Conservation (phyloP, 129 eudicot species). For the Tagetes patula region DNA sequence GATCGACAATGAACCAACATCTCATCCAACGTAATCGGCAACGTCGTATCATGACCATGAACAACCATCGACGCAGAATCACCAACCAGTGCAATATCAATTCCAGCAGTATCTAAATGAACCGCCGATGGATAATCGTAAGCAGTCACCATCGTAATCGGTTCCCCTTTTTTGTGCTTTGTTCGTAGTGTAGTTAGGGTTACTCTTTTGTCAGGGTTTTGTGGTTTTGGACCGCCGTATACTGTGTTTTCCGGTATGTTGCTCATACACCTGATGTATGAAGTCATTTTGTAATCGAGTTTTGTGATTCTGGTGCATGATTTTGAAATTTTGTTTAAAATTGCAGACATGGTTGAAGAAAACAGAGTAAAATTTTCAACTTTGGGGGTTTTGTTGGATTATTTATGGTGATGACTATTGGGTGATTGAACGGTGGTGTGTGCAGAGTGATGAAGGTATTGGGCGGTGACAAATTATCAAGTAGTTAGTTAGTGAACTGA, state of each 20-base stretch:
- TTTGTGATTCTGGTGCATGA: conserved; percentile 22
- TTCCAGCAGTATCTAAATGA: conserved; percentile 83
- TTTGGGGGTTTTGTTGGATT: not conserved
- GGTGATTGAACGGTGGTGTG: not conserved
- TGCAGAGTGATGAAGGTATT: not conserved
- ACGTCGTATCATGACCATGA: conserved; percentile 91
- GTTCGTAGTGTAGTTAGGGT: conserved; percentile 60
- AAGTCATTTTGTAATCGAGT: conserved; percentile 2
- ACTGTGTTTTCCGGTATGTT: conserved; percentile 89
- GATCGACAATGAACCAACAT: conserved; percentile 89
- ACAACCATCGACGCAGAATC: conserved; percentile 98
- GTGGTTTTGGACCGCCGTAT: conserved; percentile 94
- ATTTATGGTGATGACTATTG: not conserved
- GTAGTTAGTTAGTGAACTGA: not conserved
- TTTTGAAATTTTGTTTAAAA: conserved; percentile 21
- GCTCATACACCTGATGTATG: conserved; percentile 51
- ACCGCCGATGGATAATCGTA: conserved; percentile 98
- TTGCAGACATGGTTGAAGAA: conserved; percentile 30
- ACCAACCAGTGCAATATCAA: conserved; percentile 85
- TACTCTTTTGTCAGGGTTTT: conserved; percentile 62
- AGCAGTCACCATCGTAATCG: conserved; percentile 90
- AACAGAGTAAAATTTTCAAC: not conserved
- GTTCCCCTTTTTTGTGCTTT: conserved; percentile 59
- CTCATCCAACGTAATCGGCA: conserved; percentile 86
- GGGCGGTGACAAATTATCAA: not conserved